Evolutionary conservation across 148 eudicot genomes (phyloP).

Genomic region (Linanthus parryae): DNA sequence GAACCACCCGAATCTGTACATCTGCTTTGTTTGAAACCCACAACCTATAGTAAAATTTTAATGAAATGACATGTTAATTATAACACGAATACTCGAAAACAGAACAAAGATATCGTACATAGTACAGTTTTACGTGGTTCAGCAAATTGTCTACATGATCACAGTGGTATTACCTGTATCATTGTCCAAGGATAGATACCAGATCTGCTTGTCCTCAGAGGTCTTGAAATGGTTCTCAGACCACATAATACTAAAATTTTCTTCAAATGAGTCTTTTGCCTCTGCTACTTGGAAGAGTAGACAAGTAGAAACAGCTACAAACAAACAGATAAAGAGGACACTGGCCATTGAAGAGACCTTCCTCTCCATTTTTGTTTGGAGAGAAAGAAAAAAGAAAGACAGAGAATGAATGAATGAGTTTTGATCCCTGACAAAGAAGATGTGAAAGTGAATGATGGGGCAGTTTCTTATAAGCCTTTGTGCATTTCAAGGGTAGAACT

Average conservation of each 20-base stretch:
- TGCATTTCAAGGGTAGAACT: background rate
- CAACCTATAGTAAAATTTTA: conserved; percentile 45
- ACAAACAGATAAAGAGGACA: no score
- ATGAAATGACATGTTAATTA: background rate
- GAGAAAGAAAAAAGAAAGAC: background rate
- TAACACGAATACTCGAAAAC: background rate
- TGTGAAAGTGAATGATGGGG: conserved; percentile 1
- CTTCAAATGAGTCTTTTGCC: conserved; percentile 41
- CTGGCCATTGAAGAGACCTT: conserved; percentile 21
- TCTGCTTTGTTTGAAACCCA: conserved; percentile 88
- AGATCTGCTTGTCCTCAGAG: conserved; percentile 77
- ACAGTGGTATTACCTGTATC: conserved; percentile 50
- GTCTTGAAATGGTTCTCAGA: conserved; percentile 68
- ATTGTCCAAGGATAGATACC: conserved; percentile 69
- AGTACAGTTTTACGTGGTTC: no score
- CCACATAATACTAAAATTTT: conserved; percentile 62
- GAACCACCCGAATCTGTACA: conserved; percentile 95
- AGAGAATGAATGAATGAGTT: conserved; percentile 3
- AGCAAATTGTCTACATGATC: no score
- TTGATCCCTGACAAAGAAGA: background rate
- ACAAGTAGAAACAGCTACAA: conserved; percentile 16
- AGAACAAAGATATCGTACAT: background rate
- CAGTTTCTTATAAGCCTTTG: background rate
- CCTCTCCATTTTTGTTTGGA: conserved; percentile 9
- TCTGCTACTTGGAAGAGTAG: conserved; percentile 44